Conservation (phyloP, 768 basidiomycete species). For the Pleurotus citrinopileatus region DNA sequence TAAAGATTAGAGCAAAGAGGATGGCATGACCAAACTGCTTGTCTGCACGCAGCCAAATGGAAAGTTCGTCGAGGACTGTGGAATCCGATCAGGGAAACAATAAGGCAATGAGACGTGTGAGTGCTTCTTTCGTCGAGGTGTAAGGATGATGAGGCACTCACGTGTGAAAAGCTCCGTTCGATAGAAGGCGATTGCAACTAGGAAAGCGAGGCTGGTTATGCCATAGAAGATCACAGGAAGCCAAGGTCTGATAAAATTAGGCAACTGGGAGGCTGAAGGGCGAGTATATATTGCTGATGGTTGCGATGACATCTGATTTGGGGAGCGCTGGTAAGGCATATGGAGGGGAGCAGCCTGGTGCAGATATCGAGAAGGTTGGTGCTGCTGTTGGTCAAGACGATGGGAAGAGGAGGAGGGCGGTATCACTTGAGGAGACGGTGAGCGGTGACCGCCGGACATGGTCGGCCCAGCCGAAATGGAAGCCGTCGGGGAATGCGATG, state of each 20-base stretch:
- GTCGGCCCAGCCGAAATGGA: slow-evolving; percentile 2
- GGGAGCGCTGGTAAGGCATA: slow-evolving; percentile 16
- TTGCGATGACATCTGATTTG: slow-evolving; percentile 15
- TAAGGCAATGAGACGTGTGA: slow-evolving; percentile 3
- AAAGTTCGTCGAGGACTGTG: slow-evolving; percentile 77
- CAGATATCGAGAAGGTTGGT: slow-evolving; percentile 11
- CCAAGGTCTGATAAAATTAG: slow-evolving; percentile 68
- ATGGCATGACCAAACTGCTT: slow-evolving; percentile 72
- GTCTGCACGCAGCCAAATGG: slow-evolving; percentile 73
- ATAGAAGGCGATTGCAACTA: slow-evolving; percentile 82
- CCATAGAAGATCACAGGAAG: slow-evolving; percentile 75
- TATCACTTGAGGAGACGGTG: slow-evolving; percentile 11
- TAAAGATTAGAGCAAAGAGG: slow-evolving; percentile 79
- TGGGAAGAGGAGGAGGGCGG: slow-evolving; percentile 16
- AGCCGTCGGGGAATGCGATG: background rate
- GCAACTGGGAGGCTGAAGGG: slow-evolving; percentile 51
- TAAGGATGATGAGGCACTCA: slow-evolving; percentile 40
- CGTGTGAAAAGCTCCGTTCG: slow-evolving; percentile 79
- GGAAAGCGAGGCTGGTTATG: slow-evolving; percentile 71
- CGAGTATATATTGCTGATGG: slow-evolving; percentile 33
- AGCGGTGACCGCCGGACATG: background rate
- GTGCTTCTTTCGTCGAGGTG: background rate
- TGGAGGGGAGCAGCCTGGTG: slow-evolving; percentile 17
- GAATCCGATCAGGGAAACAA: slow-evolving; percentile 12
- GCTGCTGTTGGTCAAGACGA: slow-evolving; percentile 4